These are phyloP conservation scores for Glycyrrhiza uralensis DNA, from an alignment of 306 rosid genomes.

Conservation along the genomic window DNA sequence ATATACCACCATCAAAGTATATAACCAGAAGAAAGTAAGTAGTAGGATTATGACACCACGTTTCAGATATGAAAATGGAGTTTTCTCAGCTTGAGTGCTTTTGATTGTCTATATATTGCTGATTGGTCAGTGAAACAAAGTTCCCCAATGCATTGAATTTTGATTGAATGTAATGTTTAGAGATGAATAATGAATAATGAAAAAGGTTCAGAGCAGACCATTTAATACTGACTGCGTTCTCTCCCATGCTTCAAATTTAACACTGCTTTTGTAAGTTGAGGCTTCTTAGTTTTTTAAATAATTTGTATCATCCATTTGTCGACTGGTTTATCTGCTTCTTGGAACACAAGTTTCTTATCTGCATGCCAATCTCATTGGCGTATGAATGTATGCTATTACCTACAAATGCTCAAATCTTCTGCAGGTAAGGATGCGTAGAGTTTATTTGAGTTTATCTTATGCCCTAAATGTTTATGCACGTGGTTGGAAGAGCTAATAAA, in stretches of 20 bases:
- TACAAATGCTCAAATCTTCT: not conserved
- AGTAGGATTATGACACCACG: slow-evolving; percentile 6
- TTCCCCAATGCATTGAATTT: slow-evolving; percentile 31
- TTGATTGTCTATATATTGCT: not conserved
- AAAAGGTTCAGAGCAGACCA: not conserved
- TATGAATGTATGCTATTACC: not conserved
- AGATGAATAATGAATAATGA: slow-evolving; percentile 20
- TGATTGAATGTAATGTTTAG: slow-evolving; percentile 21
- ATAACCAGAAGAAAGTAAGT: slow-evolving; percentile 20
- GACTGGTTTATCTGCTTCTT: not conserved
- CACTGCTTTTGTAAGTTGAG: not conserved
- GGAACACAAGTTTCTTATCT: not conserved
- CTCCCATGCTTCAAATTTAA: not conserved
- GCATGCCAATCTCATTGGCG: not conserved
- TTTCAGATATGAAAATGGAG: slow-evolving; percentile 21
- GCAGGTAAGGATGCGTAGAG: too few relatives aligned
- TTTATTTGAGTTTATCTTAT: too few relatives aligned
- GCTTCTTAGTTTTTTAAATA: not conserved
- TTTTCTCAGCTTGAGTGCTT: slow-evolving; percentile 15
- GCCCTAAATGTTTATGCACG: too few relatives aligned
- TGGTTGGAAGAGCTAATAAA: too few relatives aligned
- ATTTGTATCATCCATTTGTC: not conserved
- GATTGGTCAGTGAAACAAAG: slow-evolving; percentile 11
- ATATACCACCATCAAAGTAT: not conserved
- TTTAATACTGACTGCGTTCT: not conserved